Percentiles rank a stretch among this genome's conserved stretches.
phyloP scores from a whole-genome alignment of 2,329 filamentous ascomycete genomes.

The Scleromitrula shiraiana region DNA sequence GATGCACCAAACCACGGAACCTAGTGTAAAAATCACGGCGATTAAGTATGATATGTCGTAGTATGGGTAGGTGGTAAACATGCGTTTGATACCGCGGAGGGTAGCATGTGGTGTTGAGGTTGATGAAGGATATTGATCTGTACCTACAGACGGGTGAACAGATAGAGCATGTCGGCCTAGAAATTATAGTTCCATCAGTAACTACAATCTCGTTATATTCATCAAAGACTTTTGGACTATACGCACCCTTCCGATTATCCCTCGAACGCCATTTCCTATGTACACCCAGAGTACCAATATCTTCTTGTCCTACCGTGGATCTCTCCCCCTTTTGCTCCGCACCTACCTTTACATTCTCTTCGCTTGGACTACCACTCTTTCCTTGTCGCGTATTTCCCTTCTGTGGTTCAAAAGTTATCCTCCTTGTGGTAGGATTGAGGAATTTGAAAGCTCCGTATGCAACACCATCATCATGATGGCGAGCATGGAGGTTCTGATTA shows the following conservation, averaged over 20 bases:
- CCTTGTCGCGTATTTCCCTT: neutral
- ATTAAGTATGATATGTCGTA: conserved; percentile 52
- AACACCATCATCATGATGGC: conserved; percentile 4
- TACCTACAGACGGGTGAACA: conserved; percentile 23
- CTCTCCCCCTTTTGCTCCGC: neutral
- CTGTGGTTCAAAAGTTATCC: neutral
- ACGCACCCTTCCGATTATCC: conserved; percentile 38
- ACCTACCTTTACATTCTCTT: neutral
- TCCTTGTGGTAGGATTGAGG: conserved; percentile 40
- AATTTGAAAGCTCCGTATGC: conserved; percentile 37
- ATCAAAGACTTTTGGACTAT: neutral
- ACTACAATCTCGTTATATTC: neutral
- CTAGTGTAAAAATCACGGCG: conserved; percentile 44
- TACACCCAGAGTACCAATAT: conserved; percentile 22
- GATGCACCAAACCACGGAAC: conserved; percentile 46
- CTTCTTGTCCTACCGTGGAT: conserved; percentile 4
- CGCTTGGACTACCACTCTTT: neutral
- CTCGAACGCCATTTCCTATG: conserved; percentile 36
- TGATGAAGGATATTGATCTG: conserved; percentile 25
- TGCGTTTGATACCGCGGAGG: conserved; percentile 34
- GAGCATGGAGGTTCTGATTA: neutral
- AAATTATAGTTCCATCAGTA: neutral
- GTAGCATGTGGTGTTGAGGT: conserved; percentile 26
- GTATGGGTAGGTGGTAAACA: conserved; percentile 42
- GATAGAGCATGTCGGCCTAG: conserved; percentile 34